A percentile compares a stretch with the other conserved stretches of the same genome.
Evolutionary conservation across 2,329 filamentous ascomycete species (phyloP).

Genomic region (Trichoderma oligosporum): DNA sequence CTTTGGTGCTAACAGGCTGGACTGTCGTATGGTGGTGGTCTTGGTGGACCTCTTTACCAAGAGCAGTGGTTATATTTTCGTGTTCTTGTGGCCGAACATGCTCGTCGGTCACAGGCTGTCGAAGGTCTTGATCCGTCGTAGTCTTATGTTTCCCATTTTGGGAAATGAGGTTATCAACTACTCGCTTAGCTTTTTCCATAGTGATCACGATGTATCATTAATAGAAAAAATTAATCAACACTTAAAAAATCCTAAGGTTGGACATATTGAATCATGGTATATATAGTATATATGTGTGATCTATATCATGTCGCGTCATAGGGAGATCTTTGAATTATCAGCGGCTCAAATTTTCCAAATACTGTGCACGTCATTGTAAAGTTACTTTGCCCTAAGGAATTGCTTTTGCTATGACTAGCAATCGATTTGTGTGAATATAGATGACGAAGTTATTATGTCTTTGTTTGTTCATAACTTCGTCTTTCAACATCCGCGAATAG

Average conservation of each 20-base stretch:
- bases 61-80: slow-evolving; percentile 57
- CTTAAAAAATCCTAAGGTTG: accelerated
- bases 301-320: not conserved
- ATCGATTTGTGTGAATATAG: not conserved
- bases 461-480: too few relatives aligned
- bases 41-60: slow-evolving; percentile 68
- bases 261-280: not conserved
- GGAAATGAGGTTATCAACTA: slow-evolving; percentile 57
- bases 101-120: slow-evolving; percentile 58
- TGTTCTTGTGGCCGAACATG: slow-evolving; percentile 56
- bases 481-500: too few relatives aligned
- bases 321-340: not conserved
- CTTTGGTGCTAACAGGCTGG: slow-evolving; percentile 52
- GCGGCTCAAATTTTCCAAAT: not conserved
- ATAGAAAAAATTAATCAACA: too few relatives aligned
- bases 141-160: slow-evolving; percentile 64
- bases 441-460: too few relatives aligned
- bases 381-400: not conserved
- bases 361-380: not conserved
- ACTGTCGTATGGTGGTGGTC: slow-evolving; percentile 69
- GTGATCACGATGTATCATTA: slow-evolving; percentile 24
- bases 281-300: not conserved
- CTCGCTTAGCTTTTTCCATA: slow-evolving; percentile 64
- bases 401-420: not conserved
- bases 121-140: slow-evolving; percentile 64